Conservation (phyloP, 2,329 filamentous ascomycete genomes). For the Aspergillus novoparasiticus region DNA sequence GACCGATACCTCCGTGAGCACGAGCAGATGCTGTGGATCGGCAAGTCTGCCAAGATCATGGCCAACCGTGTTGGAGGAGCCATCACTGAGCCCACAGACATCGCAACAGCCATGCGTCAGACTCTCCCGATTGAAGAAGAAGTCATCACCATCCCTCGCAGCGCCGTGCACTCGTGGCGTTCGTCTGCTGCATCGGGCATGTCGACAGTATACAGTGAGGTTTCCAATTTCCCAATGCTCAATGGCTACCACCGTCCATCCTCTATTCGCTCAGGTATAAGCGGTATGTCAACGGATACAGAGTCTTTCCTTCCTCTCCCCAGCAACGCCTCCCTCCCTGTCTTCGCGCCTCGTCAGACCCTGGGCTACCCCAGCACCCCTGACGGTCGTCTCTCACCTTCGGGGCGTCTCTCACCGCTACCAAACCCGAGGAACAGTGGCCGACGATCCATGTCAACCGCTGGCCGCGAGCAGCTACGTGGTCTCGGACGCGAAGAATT, state of each 20-base stretch:
- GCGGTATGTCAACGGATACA: slow-evolving; percentile 33
- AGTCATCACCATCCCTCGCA: slow-evolving; percentile 38
- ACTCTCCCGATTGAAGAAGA: slow-evolving; percentile 36
- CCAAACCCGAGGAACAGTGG: slow-evolving; percentile 13
- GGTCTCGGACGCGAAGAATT: slow-evolving; percentile 38
- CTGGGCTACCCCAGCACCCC: slow-evolving; percentile 18
- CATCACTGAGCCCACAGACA: slow-evolving; percentile 27
- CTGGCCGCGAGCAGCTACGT: slow-evolving; percentile 33
- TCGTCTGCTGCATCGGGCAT: slow-evolving; percentile 37
- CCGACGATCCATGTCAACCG: slow-evolving; percentile 28
- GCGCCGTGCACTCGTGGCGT: slow-evolving; percentile 38
- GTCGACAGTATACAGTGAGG: slow-evolving; percentile 31
- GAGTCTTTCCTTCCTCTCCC: slow-evolving; percentile 34
- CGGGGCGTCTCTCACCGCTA: slow-evolving; percentile 22
- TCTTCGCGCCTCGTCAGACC: slow-evolving; percentile 35
- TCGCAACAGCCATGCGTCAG: slow-evolving; percentile 28
- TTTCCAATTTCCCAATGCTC: slow-evolving; percentile 24
- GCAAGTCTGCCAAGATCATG: slow-evolving; percentile 41
- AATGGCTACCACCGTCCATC: slow-evolving; percentile 17
- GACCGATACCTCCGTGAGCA: slow-evolving; percentile 64
- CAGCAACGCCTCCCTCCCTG: slow-evolving; percentile 27
- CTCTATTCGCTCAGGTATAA: slow-evolving; percentile 33
- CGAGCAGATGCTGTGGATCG: slow-evolving; percentile 62
- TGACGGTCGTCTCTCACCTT: slow-evolving; percentile 17
- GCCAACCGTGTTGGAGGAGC: slow-evolving; percentile 27